Evolutionary conservation across 202 grass and related monocot genomes (phyloP).

Genomic region (Elaeis oleifera): DNA sequence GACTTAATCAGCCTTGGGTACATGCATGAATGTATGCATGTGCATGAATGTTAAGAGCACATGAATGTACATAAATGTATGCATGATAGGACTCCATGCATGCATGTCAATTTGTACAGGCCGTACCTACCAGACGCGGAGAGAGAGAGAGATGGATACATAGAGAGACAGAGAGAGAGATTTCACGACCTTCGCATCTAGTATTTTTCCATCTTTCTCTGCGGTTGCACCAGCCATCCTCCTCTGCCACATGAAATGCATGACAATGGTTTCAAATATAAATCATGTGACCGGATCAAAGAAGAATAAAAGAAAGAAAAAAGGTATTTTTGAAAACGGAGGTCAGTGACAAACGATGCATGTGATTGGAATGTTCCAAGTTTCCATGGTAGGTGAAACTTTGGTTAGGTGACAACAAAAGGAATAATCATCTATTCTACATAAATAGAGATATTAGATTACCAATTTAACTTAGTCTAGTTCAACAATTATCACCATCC

Average conservation of each 20-base stretch:
- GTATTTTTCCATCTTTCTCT: constrained; percentile 44
- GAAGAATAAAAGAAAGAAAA: constrained; percentile 1
- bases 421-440: too few species aligned
- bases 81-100: constrained; percentile 1
- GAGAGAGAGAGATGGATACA: neutral
- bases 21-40: too few species aligned
- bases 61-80: neutral
- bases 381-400: too few species aligned
- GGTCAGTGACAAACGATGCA: too few species aligned
- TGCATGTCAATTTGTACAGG: neutral
- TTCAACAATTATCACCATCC: constrained; percentile 27
- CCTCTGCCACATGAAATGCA: constrained; percentile 26
- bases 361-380: too few species aligned
- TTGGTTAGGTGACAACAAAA: too few species aligned
- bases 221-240: constrained; percentile 31
- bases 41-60: too few species aligned
- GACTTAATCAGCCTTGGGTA: too few species aligned
- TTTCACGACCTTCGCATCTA: constrained; percentile 59
- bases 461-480: neutral
- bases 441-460: too few species aligned
- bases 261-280: constrained; percentile 15
- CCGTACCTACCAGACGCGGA: neutral
- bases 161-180: constrained; percentile 6
- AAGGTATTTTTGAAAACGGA: neutral
- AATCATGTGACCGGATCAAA: neutral